These are phyloP conservation scores for Nepenthes mirabilis DNA, from an alignment of 148 eudicot species.

Conservation along the genomic window DNA sequence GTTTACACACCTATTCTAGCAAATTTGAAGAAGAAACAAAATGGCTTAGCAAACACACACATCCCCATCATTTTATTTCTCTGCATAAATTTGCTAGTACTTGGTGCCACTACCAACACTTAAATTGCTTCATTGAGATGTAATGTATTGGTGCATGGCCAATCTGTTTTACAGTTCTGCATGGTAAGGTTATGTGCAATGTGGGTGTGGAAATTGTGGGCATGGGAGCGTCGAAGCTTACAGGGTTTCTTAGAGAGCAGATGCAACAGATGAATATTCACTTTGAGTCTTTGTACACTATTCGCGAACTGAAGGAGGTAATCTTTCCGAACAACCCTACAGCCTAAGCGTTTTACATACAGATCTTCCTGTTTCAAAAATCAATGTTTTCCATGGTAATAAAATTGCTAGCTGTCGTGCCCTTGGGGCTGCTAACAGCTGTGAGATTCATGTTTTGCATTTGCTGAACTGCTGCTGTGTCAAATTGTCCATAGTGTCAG, in stretches of 20 bases:
- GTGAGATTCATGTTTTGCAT: no score
- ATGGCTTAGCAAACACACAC: not conserved
- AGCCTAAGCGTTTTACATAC: no score
- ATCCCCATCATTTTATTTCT: no score
- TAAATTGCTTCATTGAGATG: not conserved
- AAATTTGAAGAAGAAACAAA: not conserved
- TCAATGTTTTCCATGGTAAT: no score
- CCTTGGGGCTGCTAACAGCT: no score
- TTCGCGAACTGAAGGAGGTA: constrained; percentile 88
- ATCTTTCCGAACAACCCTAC: not conserved
- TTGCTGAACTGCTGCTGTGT: no score
- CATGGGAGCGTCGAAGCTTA: constrained; percentile 79
- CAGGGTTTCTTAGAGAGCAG: constrained; percentile 69
- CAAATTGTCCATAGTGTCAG: no score
- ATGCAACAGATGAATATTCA: constrained; percentile 64
- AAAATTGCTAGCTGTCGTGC: no score
- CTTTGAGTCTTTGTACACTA: constrained; percentile 72
- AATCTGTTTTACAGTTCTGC: constrained; percentile 40
- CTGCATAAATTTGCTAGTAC: no score
- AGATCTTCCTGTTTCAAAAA: no score
- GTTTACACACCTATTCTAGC: not conserved
- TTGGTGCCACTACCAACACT: no score
- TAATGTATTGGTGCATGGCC: not conserved
- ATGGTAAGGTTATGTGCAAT: constrained; percentile 76
- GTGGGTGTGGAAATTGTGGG: constrained; percentile 85